A percentile compares a stretch with the other conserved stretches of the same genome.
These are phyloP conservation scores for Cystobasidium sp. DNA, from an alignment of 1,284 basidiomycete species.

Conservation along the genomic window DNA sequence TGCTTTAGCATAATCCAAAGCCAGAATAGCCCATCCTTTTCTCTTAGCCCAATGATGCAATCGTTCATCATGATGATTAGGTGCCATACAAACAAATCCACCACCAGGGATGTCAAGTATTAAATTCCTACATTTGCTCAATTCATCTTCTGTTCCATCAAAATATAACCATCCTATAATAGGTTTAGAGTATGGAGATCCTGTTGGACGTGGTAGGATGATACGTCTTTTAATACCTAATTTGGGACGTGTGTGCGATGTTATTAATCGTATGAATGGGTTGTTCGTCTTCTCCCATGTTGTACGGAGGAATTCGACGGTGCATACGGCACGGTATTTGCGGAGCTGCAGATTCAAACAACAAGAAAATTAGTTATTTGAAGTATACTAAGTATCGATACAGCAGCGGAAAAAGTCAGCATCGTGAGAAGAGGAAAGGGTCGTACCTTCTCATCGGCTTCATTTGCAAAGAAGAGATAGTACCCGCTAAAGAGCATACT, in stretches of 20 bases:
- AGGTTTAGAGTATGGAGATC: conserved; percentile 73
- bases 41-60: conserved; percentile 80
- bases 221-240: conserved; percentile 76
- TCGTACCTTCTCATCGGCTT: conserved; percentile 87
- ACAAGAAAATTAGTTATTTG: neutral
- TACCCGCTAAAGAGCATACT: conserved; percentile 71
- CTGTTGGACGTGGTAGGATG: conserved; percentile 76
- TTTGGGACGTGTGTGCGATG: conserved; percentile 63
- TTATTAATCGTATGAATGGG: conserved; percentile 78
- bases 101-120: conserved; percentile 93
- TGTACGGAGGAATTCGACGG: conserved; percentile 89
- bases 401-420: too few species aligned
- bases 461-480: conserved; percentile 90
- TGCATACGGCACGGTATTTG: conserved; percentile 86
- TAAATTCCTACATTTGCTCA: conserved; percentile 73
- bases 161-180: conserved; percentile 86
- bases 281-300: conserved; percentile 96
- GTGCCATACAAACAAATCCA: conserved; percentile 93
- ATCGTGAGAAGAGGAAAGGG: neutral
- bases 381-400: neutral
- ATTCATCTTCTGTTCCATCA: conserved; percentile 69
- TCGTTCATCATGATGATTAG: conserved; percentile 94
- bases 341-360: conserved; percentile 67
- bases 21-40: conserved; percentile 78
- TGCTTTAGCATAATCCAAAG: conserved; percentile 93